These are phyloP conservation scores for Globisporangium orthogonon DNA, from an alignment of 352 stramenopile genomes.

Conservation along the genomic window DNA sequence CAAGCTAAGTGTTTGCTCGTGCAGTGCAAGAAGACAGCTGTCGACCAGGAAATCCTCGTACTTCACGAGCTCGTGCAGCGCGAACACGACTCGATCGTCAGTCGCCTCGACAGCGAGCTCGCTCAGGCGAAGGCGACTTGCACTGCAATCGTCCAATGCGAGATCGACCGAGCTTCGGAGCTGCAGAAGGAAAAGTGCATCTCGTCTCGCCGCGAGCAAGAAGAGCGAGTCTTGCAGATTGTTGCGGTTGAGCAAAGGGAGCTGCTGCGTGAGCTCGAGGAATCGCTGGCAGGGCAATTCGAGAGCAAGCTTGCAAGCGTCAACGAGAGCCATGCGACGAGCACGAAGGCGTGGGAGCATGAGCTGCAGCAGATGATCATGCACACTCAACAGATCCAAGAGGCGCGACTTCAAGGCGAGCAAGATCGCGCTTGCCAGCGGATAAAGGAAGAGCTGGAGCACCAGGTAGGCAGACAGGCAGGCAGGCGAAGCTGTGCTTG, in stretches of 20 bases:
- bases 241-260: background rate
- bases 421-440: background rate
- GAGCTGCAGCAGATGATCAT: slow-evolving; percentile 1
- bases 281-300: background rate
- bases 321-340: slow-evolving; percentile 1
- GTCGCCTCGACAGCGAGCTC: background rate
- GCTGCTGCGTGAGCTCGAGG: background rate
- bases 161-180: background rate
- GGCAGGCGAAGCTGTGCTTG: no score
- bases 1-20: no score
- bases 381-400: background rate
- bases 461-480: slow-evolving; percentile 1
- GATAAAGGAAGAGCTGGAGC: slow-evolving; percentile 9
- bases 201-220: background rate
- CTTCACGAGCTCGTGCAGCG: slow-evolving; percentile 29
- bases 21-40: slow-evolving; percentile 36
- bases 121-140: background rate
- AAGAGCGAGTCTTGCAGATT: background rate
- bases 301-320: background rate
- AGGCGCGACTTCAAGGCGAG: background rate
- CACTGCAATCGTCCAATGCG: background rate
- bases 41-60: slow-evolving; percentile 38
- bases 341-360: background rate
- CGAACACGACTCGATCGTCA: slow-evolving; percentile 12
- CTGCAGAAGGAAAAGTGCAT: background rate